These are phyloP conservation scores for Nannochloris sp. DNA, from an alignment of 139 green algal species.

Conservation along the genomic window DNA sequence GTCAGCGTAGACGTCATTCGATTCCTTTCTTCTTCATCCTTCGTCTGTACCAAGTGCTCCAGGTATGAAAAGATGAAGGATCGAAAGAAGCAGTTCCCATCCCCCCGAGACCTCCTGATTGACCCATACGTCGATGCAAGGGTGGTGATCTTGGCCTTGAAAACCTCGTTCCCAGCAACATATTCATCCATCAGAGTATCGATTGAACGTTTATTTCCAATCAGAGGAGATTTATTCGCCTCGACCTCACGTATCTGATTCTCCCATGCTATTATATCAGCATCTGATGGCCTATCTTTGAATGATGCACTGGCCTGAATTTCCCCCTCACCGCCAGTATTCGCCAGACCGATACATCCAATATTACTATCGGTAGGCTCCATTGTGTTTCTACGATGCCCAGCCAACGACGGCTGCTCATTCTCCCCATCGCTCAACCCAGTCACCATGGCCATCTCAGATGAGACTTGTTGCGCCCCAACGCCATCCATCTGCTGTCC, in stretches of 20 bases:
- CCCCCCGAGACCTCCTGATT: constrained; percentile 48
- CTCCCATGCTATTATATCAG: constrained; percentile 44
- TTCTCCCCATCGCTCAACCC: constrained; percentile 5
- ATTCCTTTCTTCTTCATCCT: constrained; percentile 44
- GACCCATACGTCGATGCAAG: constrained; percentile 41
- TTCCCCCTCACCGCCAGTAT: background rate
- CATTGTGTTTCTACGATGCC: background rate
- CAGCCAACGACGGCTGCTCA: constrained; percentile 3
- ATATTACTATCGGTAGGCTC: constrained; percentile 12
- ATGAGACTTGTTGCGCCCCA: constrained; percentile 13
- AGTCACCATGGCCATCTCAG: constrained; percentile 26
- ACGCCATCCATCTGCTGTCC: background rate
- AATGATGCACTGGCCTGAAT: background rate
- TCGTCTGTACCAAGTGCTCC: constrained; percentile 47
- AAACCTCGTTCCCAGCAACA: constrained; percentile 49
- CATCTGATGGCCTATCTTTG: constrained; percentile 31
- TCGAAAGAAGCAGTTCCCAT: constrained; percentile 75
- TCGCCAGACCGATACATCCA: background rate
- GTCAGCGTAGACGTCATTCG: constrained; percentile 1
- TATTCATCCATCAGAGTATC: constrained; percentile 47
- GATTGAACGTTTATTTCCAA: constrained; percentile 13
- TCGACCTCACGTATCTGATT: constrained; percentile 17
- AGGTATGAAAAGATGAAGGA: constrained; percentile 70
- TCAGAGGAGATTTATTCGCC: constrained; percentile 6
- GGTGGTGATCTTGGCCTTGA: constrained; percentile 56